Percentiles rank a stretch among this genome's conserved stretches.
Evolutionary conservation across 768 basidiomycete genomes (phyloP).

Genomic region (Pulveroboletus frians): DNA sequence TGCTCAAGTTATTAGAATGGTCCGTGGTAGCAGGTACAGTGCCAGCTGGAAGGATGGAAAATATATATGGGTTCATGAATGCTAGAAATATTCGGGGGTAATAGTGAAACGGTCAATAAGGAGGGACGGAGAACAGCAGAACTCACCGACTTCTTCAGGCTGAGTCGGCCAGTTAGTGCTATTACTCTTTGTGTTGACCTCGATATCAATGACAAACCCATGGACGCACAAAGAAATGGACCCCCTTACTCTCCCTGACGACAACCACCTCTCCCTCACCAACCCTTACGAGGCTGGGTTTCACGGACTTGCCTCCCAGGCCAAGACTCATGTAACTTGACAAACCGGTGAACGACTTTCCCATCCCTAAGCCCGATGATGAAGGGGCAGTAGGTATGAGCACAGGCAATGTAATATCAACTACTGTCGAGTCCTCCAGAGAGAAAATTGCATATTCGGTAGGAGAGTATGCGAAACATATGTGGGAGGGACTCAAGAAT

Average conservation of each 20-base stretch:
- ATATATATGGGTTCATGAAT: conserved; percentile 71
- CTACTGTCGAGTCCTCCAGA: conserved; percentile 50
- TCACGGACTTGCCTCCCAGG: conserved; percentile 61
- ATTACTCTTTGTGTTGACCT: conserved; percentile 48
- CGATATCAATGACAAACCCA: conserved; percentile 58
- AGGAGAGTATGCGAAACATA: conserved; percentile 76
- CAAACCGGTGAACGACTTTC: conserved; percentile 67
- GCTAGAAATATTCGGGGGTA: conserved; percentile 47
- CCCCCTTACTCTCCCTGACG: conserved; percentile 71
- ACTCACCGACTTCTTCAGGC: conserved; percentile 73
- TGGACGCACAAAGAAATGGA: not conserved
- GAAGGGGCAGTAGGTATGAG: conserved; percentile 32
- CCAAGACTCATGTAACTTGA: conserved; percentile 85
- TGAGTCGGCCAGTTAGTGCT: conserved; percentile 71
- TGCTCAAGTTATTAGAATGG: conserved; percentile 16
- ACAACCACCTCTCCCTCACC: conserved; percentile 63
- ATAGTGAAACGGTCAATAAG: conserved; percentile 58
- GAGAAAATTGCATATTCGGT: conserved; percentile 64
- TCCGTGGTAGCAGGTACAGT: conserved; percentile 39
- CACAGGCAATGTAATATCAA: conserved; percentile 48
- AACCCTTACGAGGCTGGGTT: conserved; percentile 54
- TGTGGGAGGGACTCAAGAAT: conserved; percentile 58
- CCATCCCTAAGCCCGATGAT: conserved; percentile 42
- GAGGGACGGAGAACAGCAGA: conserved; percentile 23
- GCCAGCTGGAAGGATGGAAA: conserved; percentile 69